Evolutionary conservation across 176 grass and related monocot genomes (phyloP).

Genomic region (Paspalum notatum): DNA sequence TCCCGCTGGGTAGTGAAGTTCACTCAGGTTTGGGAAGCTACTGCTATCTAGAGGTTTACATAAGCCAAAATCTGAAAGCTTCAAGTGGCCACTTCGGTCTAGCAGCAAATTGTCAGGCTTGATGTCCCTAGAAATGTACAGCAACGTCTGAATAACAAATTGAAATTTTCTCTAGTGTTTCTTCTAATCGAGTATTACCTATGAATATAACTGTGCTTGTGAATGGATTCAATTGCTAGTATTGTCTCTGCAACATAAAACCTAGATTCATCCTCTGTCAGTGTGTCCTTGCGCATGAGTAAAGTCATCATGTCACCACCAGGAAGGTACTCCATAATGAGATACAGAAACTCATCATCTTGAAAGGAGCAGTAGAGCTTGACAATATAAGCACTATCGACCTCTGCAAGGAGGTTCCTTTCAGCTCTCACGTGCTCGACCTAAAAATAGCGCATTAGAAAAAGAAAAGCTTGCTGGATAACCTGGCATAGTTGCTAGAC

Average conservation of each 20-base stretch:
- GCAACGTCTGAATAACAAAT: conserved; percentile 27
- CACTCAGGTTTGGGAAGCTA: conserved; percentile 78
- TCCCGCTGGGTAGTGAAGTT: conserved; percentile 58
- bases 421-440: conserved; percentile 79
- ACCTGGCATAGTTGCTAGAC: conserved; percentile 14
- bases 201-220: conserved; percentile 81
- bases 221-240: conserved; percentile 83
- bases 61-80: conserved; percentile 97
- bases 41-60: conserved; percentile 95
- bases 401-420: conserved; percentile 79
- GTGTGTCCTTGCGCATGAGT: conserved; percentile 79
- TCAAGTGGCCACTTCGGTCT: conserved; percentile 86
- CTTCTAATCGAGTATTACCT: conserved; percentile 52
- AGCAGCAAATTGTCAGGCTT: conserved; percentile 97
- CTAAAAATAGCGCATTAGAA: conserved; percentile 48
- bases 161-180: not conserved
- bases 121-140: conserved; percentile 83
- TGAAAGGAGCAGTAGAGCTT: conserved; percentile 88
- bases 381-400: conserved; percentile 78
- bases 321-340: conserved; percentile 85
- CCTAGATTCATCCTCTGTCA: conserved; percentile 71
- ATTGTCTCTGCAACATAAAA: conserved; percentile 83
- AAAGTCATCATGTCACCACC: conserved; percentile 90
- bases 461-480: not conserved
- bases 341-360: conserved; percentile 75